phyloP scores from a whole-genome alignment of 2,329 filamentous ascomycete genomes.

The Neodidymelliopsis sp. region DNA sequence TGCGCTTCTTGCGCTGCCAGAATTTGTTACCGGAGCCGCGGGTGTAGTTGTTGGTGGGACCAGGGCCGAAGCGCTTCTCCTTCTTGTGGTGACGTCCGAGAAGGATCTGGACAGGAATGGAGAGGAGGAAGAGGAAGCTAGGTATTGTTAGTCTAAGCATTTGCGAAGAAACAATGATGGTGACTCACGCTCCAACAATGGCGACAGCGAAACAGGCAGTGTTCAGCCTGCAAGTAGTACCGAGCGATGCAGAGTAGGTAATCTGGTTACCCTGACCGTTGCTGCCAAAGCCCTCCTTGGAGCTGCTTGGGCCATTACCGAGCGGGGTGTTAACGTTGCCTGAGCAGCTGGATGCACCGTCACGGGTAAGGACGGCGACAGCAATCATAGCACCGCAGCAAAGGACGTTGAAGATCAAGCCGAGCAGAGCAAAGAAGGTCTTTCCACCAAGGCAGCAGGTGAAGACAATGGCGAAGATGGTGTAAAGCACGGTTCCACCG shows the following conservation, averaged over 20 bases:
- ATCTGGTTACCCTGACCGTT: constrained; percentile 49
- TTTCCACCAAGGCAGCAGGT: constrained; percentile 82
- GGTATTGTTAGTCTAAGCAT: constrained; percentile 14
- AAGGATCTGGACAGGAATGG: constrained; percentile 71
- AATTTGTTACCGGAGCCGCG: constrained; percentile 62
- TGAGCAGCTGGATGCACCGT: constrained; percentile 72
- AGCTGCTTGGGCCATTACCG: constrained; percentile 66
- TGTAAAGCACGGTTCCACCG: constrained; percentile 77
- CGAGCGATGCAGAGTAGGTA: constrained; percentile 56
- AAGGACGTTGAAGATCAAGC: constrained; percentile 76
- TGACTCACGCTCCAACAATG: constrained; percentile 76
- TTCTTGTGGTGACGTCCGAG: constrained; percentile 76
- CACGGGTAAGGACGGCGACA: constrained; percentile 76
- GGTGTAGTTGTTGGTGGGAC: constrained; percentile 73
- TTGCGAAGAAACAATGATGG: not conserved
- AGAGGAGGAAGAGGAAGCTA: constrained; percentile 77
- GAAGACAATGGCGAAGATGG: constrained; percentile 72
- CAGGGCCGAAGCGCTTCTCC: constrained; percentile 75
- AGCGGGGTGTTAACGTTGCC: constrained; percentile 71
- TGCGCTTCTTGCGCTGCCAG: constrained; percentile 52
- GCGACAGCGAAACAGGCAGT: constrained; percentile 79
- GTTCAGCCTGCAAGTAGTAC: constrained; percentile 77
- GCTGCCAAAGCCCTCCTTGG: constrained; percentile 59
- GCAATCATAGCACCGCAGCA: constrained; percentile 83
- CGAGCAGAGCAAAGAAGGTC: constrained; percentile 72